Base-by-base conservation (phyloP, 2,329 filamentous ascomycete genomes). In the Graphium sp. region DNA sequence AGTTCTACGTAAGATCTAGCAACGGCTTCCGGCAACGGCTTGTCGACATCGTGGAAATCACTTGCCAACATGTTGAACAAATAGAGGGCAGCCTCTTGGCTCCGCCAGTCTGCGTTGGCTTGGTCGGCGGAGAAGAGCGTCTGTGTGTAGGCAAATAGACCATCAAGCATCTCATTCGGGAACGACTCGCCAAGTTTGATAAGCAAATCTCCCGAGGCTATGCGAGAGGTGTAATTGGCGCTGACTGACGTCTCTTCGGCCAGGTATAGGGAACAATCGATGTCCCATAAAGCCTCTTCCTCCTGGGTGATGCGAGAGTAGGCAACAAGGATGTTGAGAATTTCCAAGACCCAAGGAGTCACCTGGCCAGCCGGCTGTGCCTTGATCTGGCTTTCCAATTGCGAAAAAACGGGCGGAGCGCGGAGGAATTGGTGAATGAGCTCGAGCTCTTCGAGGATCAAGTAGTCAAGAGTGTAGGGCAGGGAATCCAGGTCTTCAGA, bases 111-210 rank as follows among this genome's bases (percentile, higher is more conserved):
- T n/a, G n/a, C n/a, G 2, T 53, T 43, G 1, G 53, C 43, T 17
- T 45, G 45, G n/a, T 58, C 50, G 37, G 44, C 60, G 37, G 67
- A 59, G 46, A 91, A 92, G 1, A 91, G 59, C 6, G 64, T 60
- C 46, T 79, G 76, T 19, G 81, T 81, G 50, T 84, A 78, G 9
- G 69, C 66, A 34, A 85, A 72, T 22, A 94, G 62, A 6, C 78
- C 82, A 42, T 91, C 79, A 9, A 91, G 61, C 1, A 82, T 75
- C 29, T 70, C 71, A 30, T 70, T 62, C 39, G 74, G 71, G 30
- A 92, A 66, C 85, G 84, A 93, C 49, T 94, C 85, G 26, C 81
- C 82, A 34, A 93, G 62, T 55, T 93, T 94, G 52, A 93, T 84
- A 17, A 93, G 66, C 27, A 98, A 59, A 47, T 95, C 89, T 27